Evolutionary conservation across 768 basidiomycete genomes (phyloP).

Genomic region (Dendrothele bispora): DNA sequence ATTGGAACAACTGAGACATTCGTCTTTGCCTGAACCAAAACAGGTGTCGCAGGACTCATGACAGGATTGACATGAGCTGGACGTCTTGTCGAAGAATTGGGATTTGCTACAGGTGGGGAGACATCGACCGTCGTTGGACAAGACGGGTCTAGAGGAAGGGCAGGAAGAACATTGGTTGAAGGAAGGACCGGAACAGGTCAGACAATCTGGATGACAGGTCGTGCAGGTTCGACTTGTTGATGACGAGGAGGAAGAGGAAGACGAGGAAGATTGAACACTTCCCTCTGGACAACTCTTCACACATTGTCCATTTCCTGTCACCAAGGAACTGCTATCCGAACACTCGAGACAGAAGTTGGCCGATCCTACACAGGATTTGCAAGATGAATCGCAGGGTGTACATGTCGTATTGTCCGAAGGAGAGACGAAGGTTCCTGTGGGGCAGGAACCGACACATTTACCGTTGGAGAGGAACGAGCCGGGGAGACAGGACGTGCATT

Average conservation of each 20-base stretch:
- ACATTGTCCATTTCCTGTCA: constrained; percentile 76
- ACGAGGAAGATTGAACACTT: constrained; percentile 52
- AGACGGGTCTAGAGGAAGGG: constrained; percentile 64
- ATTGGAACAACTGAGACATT: constrained; percentile 74
- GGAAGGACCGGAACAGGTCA: constrained; percentile 73
- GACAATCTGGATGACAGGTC: constrained; percentile 85
- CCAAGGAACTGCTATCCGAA: constrained; percentile 52
- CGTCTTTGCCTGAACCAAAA: constrained; percentile 61
- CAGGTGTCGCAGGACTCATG: constrained; percentile 81
- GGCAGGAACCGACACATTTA: constrained; percentile 69
- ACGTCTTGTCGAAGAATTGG: constrained; percentile 70
- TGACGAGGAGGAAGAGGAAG: too few species aligned
- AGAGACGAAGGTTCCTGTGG: constrained; percentile 69
- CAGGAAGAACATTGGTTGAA: constrained; percentile 83
- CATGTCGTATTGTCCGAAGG: constrained; percentile 80
- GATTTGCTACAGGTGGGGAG: constrained; percentile 72
- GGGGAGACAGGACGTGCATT: constrained; percentile 79
- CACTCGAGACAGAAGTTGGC: constrained; percentile 77
- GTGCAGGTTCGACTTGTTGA: constrained; percentile 47
- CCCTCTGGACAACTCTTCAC: constrained; percentile 72
- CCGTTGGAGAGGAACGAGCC: constrained; percentile 74
- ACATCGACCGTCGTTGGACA: constrained; percentile 74
- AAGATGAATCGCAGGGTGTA: constrained; percentile 74
- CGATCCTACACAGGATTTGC: constrained; percentile 67
- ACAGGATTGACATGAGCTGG: constrained; percentile 66